A percentile compares a stretch with the other conserved stretches of the same genome.
phyloP scores from a whole-genome alignment of 2,329 filamentous ascomycete genomes.

The Eurotiales sp. region DNA sequence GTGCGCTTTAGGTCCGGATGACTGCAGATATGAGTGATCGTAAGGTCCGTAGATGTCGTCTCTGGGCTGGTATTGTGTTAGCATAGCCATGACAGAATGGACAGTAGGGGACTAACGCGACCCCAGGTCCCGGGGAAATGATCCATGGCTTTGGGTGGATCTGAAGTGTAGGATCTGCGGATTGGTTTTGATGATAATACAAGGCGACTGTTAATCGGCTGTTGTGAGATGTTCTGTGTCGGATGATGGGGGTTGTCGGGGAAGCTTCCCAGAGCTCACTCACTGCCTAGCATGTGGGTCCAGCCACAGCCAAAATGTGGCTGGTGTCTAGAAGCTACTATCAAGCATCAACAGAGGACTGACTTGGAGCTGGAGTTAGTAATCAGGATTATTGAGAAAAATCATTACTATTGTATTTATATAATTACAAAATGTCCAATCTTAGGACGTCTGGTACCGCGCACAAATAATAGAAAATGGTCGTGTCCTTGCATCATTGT shows the following conservation, averaged over 20 bases:
- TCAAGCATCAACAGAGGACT: no score
- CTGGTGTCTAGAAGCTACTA: no score
- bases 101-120: slow-evolving; percentile 47
- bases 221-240: no score
- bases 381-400: no score
- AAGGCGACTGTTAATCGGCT: neutral
- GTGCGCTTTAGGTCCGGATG: slow-evolving; percentile 68
- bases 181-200: neutral
- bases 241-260: no score
- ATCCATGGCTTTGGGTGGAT: slow-evolving; percentile 50
- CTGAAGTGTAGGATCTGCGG: neutral
- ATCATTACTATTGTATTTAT: no score
- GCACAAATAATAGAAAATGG: no score
- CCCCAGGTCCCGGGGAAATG: slow-evolving; percentile 65
- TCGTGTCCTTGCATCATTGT: neutral
- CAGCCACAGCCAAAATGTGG: slow-evolving; percentile 2
- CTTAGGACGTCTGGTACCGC: no score
- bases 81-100: slow-evolving; percentile 18
- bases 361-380: no score
- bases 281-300: slow-evolving; percentile 15
- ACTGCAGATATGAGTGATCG: slow-evolving; percentile 78
- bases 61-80: slow-evolving; percentile 66
- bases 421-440: no score
- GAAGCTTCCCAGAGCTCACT: slow-evolving; percentile 12
- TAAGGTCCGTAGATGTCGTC: slow-evolving; percentile 96